Evolutionary conservation across 192 early-diverging fungal species (phyloP).

Genomic region (Coemansia sp.): DNA sequence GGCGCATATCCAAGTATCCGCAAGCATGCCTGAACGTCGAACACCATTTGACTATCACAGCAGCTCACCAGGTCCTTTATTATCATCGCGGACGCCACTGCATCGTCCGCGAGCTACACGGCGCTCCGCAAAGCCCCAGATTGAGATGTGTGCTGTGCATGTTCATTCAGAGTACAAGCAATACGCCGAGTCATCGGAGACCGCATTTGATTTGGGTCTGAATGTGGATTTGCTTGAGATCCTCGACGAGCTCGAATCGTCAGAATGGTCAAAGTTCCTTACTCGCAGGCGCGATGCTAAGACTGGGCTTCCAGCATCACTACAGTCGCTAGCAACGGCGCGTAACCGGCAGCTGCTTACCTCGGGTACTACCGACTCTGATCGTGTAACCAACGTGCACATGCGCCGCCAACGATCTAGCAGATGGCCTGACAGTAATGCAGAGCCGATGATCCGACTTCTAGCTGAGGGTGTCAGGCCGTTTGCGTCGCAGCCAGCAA

Average conservation of each 20-base stretch:
- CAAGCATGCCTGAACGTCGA: conserved; percentile 44
- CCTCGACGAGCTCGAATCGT: conserved; percentile 50
- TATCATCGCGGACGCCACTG: conserved; percentile 14
- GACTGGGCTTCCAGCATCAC: conserved; percentile 41
- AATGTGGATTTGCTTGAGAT: conserved; percentile 47
- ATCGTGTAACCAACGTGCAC: conserved; percentile 29
- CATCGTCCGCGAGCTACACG: conserved; percentile 12
- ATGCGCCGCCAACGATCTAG: conserved; percentile 43
- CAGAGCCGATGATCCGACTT: conserved; percentile 41
- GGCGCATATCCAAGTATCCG: conserved; percentile 18
- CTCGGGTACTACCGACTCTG: conserved; percentile 39
- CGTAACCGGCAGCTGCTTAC: conserved; percentile 51
- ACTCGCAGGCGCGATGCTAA: conserved; percentile 48
- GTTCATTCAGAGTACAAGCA: conserved; percentile 47
- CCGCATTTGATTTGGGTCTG: conserved; percentile 38
- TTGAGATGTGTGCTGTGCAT: conserved; percentile 42
- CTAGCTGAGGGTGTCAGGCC: conserved; percentile 52
- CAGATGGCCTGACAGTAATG: conserved; percentile 41
- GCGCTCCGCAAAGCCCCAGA: conserved; percentile 45
- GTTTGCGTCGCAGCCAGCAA: conserved; percentile 32
- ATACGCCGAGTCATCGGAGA: conserved; percentile 35
- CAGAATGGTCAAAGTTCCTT: conserved; percentile 55
- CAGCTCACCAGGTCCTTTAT: conserved; percentile 23
- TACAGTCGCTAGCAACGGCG: conserved; percentile 41
- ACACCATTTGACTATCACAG: conserved; percentile 9